phyloP scores from a whole-genome alignment of 805 yeast genomes.

The Yueomyces sinensis region DNA sequence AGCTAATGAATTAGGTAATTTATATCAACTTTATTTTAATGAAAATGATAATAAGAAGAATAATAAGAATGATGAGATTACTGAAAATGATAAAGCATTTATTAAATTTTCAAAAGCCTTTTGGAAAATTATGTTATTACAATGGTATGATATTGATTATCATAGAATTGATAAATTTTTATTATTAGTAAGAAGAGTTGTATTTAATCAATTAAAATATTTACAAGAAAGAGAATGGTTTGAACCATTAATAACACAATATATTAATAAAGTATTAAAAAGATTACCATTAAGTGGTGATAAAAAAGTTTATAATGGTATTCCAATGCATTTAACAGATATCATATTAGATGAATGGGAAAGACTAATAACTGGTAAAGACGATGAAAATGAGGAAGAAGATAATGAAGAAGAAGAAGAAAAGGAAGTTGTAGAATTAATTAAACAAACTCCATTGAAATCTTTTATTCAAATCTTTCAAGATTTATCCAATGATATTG shows the following conservation, averaged over 20 bases:
- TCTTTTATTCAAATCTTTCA: constrained; percentile 49
- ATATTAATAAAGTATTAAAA: constrained; percentile 29
- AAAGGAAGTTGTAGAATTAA: constrained; percentile 18
- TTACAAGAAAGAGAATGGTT: constrained; percentile 45
- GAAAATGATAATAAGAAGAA: constrained; percentile 17
- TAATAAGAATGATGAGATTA: constrained; percentile 4
- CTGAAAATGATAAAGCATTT: constrained; percentile 22
- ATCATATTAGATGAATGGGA: constrained; percentile 77
- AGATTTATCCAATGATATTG: constrained; percentile 33
- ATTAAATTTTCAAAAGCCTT: constrained; percentile 55
- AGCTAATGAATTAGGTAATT: constrained; percentile 55
- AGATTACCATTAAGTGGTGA: constrained; percentile 45
- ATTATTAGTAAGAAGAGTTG: constrained; percentile 63
- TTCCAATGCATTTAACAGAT: constrained; percentile 78
- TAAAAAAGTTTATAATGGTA: constrained; percentile 50
- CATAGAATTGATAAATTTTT: constrained; percentile 79
- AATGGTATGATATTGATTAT: constrained; percentile 78
- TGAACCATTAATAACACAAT: constrained; percentile 30
- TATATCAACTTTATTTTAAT: constrained; percentile 20
- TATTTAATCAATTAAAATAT: constrained; percentile 50
- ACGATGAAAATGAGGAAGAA: constrained; percentile 34
- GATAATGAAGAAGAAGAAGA: constrained; percentile 29
- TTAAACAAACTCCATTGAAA: constrained; percentile 37
- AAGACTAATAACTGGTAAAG: constrained; percentile 38
- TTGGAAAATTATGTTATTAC: constrained; percentile 65